A percentile compares a stretch with the other conserved stretches of the same genome.
Evolutionary conservation across 805 yeast genomes (phyloP).

Genomic region (Monosporozyma aerobia): DNA sequence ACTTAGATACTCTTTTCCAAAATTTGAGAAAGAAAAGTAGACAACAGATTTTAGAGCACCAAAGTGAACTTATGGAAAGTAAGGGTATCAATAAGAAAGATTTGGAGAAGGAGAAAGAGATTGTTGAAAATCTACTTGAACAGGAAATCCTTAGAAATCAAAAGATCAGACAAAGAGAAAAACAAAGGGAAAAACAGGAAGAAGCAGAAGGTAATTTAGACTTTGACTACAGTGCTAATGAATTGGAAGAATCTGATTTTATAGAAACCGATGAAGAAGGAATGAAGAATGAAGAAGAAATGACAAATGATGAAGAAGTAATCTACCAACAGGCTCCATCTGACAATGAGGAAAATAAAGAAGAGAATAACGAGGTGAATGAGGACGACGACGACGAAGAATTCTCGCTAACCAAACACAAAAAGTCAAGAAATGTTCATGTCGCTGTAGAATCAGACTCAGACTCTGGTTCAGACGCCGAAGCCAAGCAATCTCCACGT

Average conservation of each 20-base stretch:
- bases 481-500: background rate
- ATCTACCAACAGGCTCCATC: conserved; percentile 14
- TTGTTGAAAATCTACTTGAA: conserved; percentile 32
- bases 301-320: conserved; percentile 11
- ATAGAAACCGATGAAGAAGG: conserved; percentile 7
- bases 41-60: conserved; percentile 41
- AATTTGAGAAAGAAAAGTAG: conserved; percentile 37
- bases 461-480: background rate
- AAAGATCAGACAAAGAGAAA: conserved; percentile 36
- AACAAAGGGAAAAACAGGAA: conserved; percentile 27
- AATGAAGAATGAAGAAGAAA: too few relatives aligned
- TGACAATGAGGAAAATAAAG: conserved; percentile 14
- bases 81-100: conserved; percentile 35
- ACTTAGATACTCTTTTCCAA: conserved; percentile 28
- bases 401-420: background rate
- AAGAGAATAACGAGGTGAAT: conserved; percentile 6
- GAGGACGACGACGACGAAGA: conserved; percentile 24
- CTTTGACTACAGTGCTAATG: conserved; percentile 17
- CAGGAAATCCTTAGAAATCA: conserved; percentile 42
- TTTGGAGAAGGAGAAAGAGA: conserved; percentile 32
- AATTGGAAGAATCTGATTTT: conserved; percentile 11
- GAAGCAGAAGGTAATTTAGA: conserved; percentile 12
- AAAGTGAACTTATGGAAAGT: conserved; percentile 38
- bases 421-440: conserved; percentile 1
- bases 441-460: conserved; percentile 9